Evolutionary conservation across 306 rosid genomes (phyloP).

Genomic region (Boehmeria nivea): DNA sequence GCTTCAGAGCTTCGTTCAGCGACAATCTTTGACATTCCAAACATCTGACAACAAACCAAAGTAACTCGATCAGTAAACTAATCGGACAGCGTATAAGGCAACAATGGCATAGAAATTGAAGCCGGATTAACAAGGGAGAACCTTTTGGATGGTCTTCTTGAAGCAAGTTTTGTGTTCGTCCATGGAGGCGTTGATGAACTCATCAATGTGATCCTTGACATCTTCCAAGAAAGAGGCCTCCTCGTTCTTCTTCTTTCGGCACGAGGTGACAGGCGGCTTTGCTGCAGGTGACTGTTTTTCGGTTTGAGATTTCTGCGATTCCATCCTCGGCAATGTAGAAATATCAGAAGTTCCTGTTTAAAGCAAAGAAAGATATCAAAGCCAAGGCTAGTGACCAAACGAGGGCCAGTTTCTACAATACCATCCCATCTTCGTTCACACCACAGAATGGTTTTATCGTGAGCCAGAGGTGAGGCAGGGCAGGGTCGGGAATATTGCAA

Average conservation of each 20-base stretch:
- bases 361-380: too few relatives aligned
- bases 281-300: slow-evolving; percentile 38
- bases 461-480: too few relatives aligned
- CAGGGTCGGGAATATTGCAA: too few relatives aligned
- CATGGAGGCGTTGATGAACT: slow-evolving; percentile 74
- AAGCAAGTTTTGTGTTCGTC: slow-evolving; percentile 89
- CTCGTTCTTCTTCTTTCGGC: slow-evolving; percentile 72
- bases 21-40: slow-evolving; percentile 75
- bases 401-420: too few relatives aligned
- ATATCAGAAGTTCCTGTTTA: background rate
- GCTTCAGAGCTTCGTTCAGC: slow-evolving; percentile 48
- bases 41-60: slow-evolving; percentile 53
- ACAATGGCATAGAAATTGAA: slow-evolving; percentile 4
- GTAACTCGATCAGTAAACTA: background rate
- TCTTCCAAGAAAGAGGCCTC: slow-evolving; percentile 79
- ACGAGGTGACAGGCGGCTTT: slow-evolving; percentile 41
- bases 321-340: slow-evolving; percentile 39
- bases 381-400: too few relatives aligned
- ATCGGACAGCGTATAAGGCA: background rate
- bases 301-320: slow-evolving; percentile 35
- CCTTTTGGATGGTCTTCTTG: slow-evolving; percentile 74
- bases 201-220: slow-evolving; percentile 82
- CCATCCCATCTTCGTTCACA: too few relatives aligned
- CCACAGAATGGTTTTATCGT: too few relatives aligned
- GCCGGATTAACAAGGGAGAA: slow-evolving; percentile 10